phyloP scores from a whole-genome alignment of 495 filamentous ascomycete genomes.

The Lichina pygmaea region DNA sequence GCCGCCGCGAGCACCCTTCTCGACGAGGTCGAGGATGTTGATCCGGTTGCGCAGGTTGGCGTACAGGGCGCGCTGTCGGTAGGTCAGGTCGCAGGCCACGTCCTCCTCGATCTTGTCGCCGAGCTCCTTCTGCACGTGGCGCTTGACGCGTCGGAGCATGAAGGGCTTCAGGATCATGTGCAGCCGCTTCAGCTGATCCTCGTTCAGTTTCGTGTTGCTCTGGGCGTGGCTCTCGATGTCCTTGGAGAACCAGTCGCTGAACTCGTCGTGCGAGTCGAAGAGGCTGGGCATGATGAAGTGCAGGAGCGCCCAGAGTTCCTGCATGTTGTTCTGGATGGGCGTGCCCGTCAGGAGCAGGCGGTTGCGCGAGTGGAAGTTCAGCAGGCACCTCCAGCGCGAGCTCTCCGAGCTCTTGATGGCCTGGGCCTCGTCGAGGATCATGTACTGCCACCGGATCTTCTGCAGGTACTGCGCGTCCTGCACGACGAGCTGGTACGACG shows the following conservation, averaged over 20 bases:
- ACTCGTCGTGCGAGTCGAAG: slow-evolving; percentile 96
- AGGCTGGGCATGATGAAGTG: slow-evolving; percentile 99
- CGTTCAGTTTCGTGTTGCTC: slow-evolving; percentile 95
- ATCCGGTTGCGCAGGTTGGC: slow-evolving; percentile 79
- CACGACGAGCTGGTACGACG: slow-evolving; percentile 92
- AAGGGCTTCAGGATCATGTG: slow-evolving; percentile 99
- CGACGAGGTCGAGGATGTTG: slow-evolving; percentile 93
- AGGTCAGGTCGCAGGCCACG: slow-evolving; percentile 88
- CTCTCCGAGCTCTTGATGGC: slow-evolving; percentile 96
- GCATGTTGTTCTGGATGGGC: slow-evolving; percentile 99
- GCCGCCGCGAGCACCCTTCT: slow-evolving; percentile 68
- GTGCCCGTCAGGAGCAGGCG: slow-evolving; percentile 86
- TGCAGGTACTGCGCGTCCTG: slow-evolving; percentile 91
- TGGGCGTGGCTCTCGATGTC: slow-evolving; percentile 97
- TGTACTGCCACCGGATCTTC: slow-evolving; percentile 98
- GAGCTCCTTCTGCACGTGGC: slow-evolving; percentile 94
- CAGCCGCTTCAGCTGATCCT: slow-evolving; percentile 82
- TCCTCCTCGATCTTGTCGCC: slow-evolving; percentile 96
- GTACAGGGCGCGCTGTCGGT: slow-evolving; percentile 90
- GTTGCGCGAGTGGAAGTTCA: slow-evolving; percentile 90
- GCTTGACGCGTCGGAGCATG: slow-evolving; percentile 98
- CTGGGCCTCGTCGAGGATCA: slow-evolving; percentile 96
- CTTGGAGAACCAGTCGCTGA: slow-evolving; percentile 99
- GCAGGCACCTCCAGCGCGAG: slow-evolving; percentile 83
- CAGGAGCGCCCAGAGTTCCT: slow-evolving; percentile 88